Conservation (phyloP, 2,329 filamentous ascomycete genomes). For the Annulohypoxylon truncatum region DNA sequence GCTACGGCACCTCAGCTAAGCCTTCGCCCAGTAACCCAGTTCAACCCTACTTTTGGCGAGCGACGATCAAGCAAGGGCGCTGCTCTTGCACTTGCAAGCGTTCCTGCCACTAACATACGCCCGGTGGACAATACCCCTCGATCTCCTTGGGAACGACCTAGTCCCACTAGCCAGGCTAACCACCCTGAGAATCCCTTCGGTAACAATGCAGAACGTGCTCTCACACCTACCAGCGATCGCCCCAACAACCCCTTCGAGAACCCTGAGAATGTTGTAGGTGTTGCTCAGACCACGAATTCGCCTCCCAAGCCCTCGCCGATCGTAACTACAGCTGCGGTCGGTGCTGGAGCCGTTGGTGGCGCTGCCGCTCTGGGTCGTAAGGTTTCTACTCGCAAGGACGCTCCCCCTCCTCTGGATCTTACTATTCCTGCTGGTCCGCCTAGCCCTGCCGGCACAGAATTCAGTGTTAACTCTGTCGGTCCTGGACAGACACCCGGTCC, state of each 20-base stretch:
- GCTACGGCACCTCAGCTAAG: constrained; percentile 81
- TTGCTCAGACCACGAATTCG: constrained; percentile 52
- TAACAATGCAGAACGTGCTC: constrained; percentile 62
- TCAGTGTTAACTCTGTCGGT: constrained; percentile 66
- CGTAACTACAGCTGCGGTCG: constrained; percentile 50
- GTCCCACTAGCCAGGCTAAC: constrained; percentile 56
- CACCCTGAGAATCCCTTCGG: constrained; percentile 79
- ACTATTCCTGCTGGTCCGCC: constrained; percentile 62
- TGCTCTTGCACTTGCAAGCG: constrained; percentile 52
- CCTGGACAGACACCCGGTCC: constrained; percentile 59
- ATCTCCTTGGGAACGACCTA: constrained; percentile 61
- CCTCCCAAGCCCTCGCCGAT: constrained; percentile 46
- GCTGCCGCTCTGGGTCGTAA: constrained; percentile 61
- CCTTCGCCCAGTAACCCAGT: constrained; percentile 85
- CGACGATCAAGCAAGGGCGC: constrained; percentile 63
- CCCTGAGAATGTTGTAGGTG: constrained; percentile 53
- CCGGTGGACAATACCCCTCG: constrained; percentile 43
- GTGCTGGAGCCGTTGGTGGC: constrained; percentile 54
- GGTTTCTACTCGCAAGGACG: constrained; percentile 66
- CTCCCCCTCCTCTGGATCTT: constrained; percentile 64
- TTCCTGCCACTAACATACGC: constrained; percentile 46
- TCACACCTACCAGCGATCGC: constrained; percentile 56
- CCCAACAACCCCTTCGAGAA: constrained; percentile 52
- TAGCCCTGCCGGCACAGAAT: constrained; percentile 73
- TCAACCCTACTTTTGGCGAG: constrained; percentile 75